Conservation (phyloP, 176 grass and related monocot species). For the Ampelocalamus luodianensis region DNA sequence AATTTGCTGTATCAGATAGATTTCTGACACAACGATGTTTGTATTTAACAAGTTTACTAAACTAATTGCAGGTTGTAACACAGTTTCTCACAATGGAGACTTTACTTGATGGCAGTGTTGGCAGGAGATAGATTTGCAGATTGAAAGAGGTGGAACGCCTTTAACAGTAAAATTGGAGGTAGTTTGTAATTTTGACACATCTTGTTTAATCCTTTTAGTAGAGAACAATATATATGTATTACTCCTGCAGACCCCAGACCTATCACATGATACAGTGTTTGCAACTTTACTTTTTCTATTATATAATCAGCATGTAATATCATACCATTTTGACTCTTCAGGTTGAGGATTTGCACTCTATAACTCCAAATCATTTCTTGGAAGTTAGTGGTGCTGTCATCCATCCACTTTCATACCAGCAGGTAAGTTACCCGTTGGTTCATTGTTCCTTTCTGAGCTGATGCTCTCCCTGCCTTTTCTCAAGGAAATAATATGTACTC, state of each 20-base stretch:
- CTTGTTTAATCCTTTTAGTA: conserved; percentile 6
- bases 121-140: conserved; percentile 73
- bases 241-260: not conserved
- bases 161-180: conserved; percentile 83
- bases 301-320: not conserved
- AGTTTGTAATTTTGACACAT: conserved; percentile 19
- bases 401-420: conserved; percentile 96
- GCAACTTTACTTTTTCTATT: not conserved
- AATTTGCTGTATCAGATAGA: not conserved
- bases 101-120: conserved; percentile 84
- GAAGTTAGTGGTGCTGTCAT: conserved; percentile 96
- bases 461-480: conserved; percentile 12
- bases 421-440: conserved; percentile 49
- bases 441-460: conserved; percentile 27
- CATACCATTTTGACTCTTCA: conserved; percentile 46
- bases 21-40: conserved; percentile 20
- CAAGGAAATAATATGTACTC: not conserved
- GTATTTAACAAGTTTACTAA: conserved; percentile 20
- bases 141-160: conserved; percentile 87
- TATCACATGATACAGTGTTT: not conserved
- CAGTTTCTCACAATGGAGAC: conserved; percentile 95
- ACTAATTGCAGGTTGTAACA: conserved; percentile 81
- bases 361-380: conserved; percentile 96
- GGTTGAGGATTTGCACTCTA: conserved; percentile 98
- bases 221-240: conserved; percentile 9